Evolutionary conservation across 108 stramenopile genomes (phyloP).

Genomic region (Pseudonitzschia pungens): DNA sequence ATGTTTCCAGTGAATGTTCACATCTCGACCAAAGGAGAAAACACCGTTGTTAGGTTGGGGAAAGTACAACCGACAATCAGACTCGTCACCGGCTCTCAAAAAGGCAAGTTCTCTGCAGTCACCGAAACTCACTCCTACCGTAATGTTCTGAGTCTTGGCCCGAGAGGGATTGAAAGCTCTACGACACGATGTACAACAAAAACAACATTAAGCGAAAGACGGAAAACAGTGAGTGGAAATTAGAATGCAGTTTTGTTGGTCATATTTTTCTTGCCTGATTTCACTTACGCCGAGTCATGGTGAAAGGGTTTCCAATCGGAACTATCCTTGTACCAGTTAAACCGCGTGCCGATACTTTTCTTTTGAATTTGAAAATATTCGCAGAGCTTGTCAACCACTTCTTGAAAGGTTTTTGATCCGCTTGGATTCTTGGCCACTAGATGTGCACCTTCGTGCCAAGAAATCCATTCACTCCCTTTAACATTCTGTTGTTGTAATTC

Average conservation of each 20-base stretch:
- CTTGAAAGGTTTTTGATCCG: conserved; percentile 59
- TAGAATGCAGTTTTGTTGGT: neutral
- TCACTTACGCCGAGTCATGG: conserved; percentile 78
- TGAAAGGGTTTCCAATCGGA: conserved; percentile 91
- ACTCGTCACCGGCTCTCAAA: conserved; percentile 43
- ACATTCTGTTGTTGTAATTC: conserved; percentile 40
- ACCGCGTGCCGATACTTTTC: conserved; percentile 56
- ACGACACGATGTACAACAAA: neutral
- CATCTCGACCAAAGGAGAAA: conserved; percentile 85
- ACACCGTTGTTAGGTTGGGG: conserved; percentile 87
- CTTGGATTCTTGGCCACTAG: conserved; percentile 73
- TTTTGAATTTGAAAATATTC: conserved; percentile 71
- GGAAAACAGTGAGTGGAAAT: neutral
- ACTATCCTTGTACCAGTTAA: conserved; percentile 88
- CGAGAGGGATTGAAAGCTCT: conserved; percentile 75
- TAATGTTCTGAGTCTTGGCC: conserved; percentile 84
- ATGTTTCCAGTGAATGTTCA: conserved; percentile 83
- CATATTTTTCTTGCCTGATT: neutral
- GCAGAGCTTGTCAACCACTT: conserved; percentile 58
- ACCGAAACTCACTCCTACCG: conserved; percentile 82
- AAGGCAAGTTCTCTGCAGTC: conserved; percentile 82
- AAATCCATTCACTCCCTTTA: conserved; percentile 59
- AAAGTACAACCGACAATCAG: conserved; percentile 74
- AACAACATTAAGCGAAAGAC: neutral
- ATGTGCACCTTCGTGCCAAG: conserved; percentile 88